Conservation (phyloP, 1,284 basidiomycete genomes). For the Ustilago loliicola region DNA sequence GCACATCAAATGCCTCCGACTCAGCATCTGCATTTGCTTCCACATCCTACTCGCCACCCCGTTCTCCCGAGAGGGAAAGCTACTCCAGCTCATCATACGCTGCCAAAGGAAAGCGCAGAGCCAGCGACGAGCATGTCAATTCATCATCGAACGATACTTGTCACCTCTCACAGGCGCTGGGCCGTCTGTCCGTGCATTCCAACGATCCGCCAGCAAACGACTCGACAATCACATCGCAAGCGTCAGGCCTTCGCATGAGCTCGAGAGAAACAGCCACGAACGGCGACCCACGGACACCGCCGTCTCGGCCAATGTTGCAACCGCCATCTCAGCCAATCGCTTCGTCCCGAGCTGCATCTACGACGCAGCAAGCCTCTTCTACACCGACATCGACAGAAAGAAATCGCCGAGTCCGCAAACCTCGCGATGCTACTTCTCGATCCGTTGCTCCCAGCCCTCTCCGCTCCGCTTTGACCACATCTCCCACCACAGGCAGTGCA, state of each 20-base stretch:
- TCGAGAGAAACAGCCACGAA: not conserved
- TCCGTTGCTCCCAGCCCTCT: conserved; percentile 34
- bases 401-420: conserved; percentile 18
- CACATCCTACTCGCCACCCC: not conserved
- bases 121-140: conserved; percentile 14
- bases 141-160: not conserved
- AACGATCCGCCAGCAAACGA: not conserved
- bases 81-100: conserved; percentile 14
- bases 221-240: not conserved
- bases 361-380: not conserved
- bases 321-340: not conserved
- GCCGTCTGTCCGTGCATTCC: conserved; percentile 4
- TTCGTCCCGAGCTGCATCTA: not conserved
- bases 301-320: not conserved
- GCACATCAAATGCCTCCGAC: not conserved
- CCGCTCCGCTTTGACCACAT: conserved; percentile 20
- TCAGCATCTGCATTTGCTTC: not conserved
- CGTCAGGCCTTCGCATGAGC: not conserved
- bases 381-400: conserved; percentile 3
- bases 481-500: conserved; percentile 32
- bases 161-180: conserved; percentile 1
- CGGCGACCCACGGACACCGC: too few relatives aligned
- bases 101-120: conserved; percentile 39
- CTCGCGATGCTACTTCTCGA: conserved; percentile 20
- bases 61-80: not conserved